phyloP scores from a whole-genome alignment of 768 basidiomycete genomes.

The Rhodotorula taiwanensis region DNA sequence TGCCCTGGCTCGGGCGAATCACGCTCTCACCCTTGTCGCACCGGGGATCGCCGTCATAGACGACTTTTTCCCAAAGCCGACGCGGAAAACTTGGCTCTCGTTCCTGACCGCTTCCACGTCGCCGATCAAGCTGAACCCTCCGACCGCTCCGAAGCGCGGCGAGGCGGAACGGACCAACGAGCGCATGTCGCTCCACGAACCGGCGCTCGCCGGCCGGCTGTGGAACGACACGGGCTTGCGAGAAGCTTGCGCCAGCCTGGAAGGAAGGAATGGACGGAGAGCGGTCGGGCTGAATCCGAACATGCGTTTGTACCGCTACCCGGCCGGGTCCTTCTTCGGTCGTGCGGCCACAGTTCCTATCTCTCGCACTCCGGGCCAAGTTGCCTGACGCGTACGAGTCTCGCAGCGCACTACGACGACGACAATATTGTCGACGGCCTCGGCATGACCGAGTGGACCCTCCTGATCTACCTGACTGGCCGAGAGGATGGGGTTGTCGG shows the following conservation, averaged over 20 bases:
- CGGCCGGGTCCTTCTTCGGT: slow-evolving; percentile 56
- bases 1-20: neutral
- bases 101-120: slow-evolving; percentile 53
- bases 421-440: slow-evolving; percentile 46
- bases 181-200: slow-evolving; percentile 57
- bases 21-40: slow-evolving; percentile 4
- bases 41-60: slow-evolving; percentile 18
- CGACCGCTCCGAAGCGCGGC: slow-evolving; percentile 63
- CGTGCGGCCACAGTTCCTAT: slow-evolving; percentile 5
- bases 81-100: slow-evolving; percentile 54
- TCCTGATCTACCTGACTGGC: slow-evolving; percentile 67
- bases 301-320: slow-evolving; percentile 65
- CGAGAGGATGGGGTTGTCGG: slow-evolving; percentile 58
- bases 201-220: slow-evolving; percentile 56
- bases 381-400: neutral
- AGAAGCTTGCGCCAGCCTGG: neutral
- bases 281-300: slow-evolving; percentile 58
- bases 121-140: slow-evolving; percentile 42
- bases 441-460: slow-evolving; percentile 57
- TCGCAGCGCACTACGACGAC: slow-evolving; percentile 64
- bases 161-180: slow-evolving; percentile 67
- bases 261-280: neutral
- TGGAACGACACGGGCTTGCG: slow-evolving; percentile 29
- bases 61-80: slow-evolving; percentile 10
- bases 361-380: neutral